phyloP scores from a whole-genome alignment of 208 protist genomes.

The Leishmania braziliensis region DNA sequence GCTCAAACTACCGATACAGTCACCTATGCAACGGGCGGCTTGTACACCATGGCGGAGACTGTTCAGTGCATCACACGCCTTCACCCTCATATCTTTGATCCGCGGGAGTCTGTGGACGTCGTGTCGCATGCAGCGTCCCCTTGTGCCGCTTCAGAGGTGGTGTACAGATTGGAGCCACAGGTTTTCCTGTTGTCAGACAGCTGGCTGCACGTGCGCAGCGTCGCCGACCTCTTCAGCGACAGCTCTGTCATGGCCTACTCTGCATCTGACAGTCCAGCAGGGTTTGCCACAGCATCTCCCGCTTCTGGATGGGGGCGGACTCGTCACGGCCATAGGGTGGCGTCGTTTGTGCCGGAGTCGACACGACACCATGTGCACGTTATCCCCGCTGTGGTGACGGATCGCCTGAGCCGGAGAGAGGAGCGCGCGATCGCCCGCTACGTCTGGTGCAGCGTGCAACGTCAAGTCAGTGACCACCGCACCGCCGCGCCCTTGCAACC shows the following conservation, averaged over 20 bases:
- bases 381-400: slow-evolving; percentile 55
- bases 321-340: background rate
- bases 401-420: slow-evolving; percentile 52
- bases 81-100: background rate
- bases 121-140: background rate
- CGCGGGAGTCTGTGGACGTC: background rate
- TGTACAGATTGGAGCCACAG: slow-evolving; percentile 24
- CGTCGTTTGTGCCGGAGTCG: slow-evolving; percentile 12
- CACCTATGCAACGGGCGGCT: slow-evolving; percentile 58
- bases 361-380: slow-evolving; percentile 36
- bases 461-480: background rate
- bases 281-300: background rate
- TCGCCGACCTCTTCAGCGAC: slow-evolving; percentile 40
- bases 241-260: background rate
- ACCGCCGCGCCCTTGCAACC: background rate
- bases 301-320: background rate
- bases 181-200: slow-evolving; percentile 66
- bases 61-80: slow-evolving; percentile 26
- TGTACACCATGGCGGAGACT: slow-evolving; percentile 54
- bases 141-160: background rate
- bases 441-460: slow-evolving; percentile 33
- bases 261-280: background rate
- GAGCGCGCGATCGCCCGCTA: slow-evolving; percentile 55
- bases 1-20: slow-evolving; percentile 20
- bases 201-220: slow-evolving; percentile 63